Evolutionary conservation across 2,329 filamentous ascomycete genomes (phyloP), one percentile per base, ranked within the genome.

Genomic region (Nigrospora oryzae): DNA sequence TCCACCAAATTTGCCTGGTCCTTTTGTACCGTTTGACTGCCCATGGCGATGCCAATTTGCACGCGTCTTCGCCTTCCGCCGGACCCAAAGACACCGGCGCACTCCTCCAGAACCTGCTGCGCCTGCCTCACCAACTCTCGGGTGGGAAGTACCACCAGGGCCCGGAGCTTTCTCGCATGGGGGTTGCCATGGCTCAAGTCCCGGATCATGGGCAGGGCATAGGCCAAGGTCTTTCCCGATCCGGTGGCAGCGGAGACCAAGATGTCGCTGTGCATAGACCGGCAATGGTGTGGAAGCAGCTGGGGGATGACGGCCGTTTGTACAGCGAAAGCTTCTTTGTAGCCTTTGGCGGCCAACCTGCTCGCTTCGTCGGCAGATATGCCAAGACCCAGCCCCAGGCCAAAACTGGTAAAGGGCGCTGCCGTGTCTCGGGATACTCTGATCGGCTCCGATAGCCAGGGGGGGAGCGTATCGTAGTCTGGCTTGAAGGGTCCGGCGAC

Each of bases 181-280:
- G 67, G 53, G 38, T 53, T 59, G 13, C 76, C 75, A 31, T 77
- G 71, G 52, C 84, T 83, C 40, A 98, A 69, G 42, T 84, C 82
- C 38, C 89, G 80, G 4, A 95, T 76, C 47, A 98, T 81, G 0
- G 93, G 93, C 3, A 98, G 69, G 1, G 91, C 79, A 57, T 98
- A 98, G 0, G 91, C 86, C 14, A 98, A 65, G 0, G 93, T 98
- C 62, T 98, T 98, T 46, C 93, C 93, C 1, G 93, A 97, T 10
- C 93, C 93, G 0, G 93, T 98, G 1, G 91, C 86, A 0, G 94
- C 93, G 8, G 89, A 93, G 3, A 98, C 83, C 38, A 95, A 84
- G 5, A 98, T 65, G 61, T 98, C 93, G 5, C 88, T 86, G 2
- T 77, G 67, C 33, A 81, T 74, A 33, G 76, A 69, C 45, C 75